These are phyloP conservation scores for Colletotrichum higginsianum DNA, from an alignment of 2,329 filamentous ascomycete genomes.

Conservation along the genomic window DNA sequence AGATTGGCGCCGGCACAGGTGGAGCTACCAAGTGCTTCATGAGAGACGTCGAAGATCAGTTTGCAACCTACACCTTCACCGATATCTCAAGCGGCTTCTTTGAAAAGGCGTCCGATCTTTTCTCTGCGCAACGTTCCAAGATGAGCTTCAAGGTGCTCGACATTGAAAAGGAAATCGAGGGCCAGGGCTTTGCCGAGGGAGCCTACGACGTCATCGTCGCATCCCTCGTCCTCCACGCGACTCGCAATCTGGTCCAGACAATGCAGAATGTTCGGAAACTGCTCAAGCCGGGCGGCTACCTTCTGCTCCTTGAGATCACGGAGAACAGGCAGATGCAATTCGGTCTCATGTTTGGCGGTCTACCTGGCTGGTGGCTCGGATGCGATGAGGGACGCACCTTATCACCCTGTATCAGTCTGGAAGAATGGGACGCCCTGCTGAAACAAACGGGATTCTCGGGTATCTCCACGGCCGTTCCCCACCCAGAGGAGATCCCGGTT, in stretches of 20 bases:
- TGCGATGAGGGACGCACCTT: not conserved
- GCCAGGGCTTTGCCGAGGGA: not conserved
- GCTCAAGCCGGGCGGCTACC: not conserved
- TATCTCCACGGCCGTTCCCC: no score
- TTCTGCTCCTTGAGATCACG: not conserved
- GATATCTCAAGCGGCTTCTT: slow-evolving; percentile 1
- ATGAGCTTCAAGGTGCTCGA: slow-evolving; percentile 14
- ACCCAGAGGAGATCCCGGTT: no score
- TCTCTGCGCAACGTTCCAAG: slow-evolving; percentile 1
- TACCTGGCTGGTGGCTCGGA: not conserved
- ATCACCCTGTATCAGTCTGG: not conserved
- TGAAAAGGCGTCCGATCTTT: not conserved
- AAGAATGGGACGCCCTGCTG: not conserved
- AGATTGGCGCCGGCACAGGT: not conserved
- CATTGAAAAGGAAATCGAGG: no score
- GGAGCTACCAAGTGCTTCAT: slow-evolving; percentile 9
- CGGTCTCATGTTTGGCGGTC: not conserved
- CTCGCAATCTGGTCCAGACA: not conserved
- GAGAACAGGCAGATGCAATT: not conserved
- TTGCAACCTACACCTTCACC: slow-evolving; percentile 53
- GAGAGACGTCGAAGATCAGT: slow-evolving; percentile 49
- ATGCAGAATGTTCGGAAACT: not conserved
- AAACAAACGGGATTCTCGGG: not conserved
- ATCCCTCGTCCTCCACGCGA: not conserved
- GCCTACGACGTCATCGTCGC: not conserved